Evolutionary conservation across 805 yeast species (phyloP), one percentile per base, ranked within the genome.

Genomic region (Candida endomychidarum): DNA sequence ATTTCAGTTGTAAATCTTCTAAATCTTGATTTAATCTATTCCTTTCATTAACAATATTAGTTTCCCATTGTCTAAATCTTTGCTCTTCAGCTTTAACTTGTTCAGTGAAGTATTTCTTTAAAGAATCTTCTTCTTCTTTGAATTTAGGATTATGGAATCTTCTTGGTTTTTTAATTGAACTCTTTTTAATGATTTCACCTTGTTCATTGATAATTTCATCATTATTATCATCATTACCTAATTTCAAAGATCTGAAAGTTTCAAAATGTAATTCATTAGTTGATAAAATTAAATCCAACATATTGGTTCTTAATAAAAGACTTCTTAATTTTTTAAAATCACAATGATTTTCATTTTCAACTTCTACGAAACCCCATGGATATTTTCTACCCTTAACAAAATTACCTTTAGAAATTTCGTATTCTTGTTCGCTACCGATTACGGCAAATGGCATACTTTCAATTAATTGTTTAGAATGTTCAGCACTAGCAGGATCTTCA

Each of bases 41-140:
- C 70, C 96, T 85, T 70, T 93, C 97, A 53, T 87, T 88, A 51
- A 89, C 93, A 53, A 93, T 87, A 60, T 93, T 91, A 54, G 89
- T 86, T 70, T 90, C 97, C 99, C 99, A 93, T 72, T 91, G 96
- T 73, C 95, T 86, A 66, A 93, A 93, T 60, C 99, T 79, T 57
- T 88, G 95, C 58, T 93, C 99, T 70, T 93, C 99, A 34, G 86
- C 86, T 70, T 91, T 90, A 45, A 93, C 74, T 71, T 93, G 97
- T 64, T 90, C 97, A 8, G 98, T 91, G 68, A 93, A 93, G 63
- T 86, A 86, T 67, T 86, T 84, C 77, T 93, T 88, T 59, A 93
- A 75, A 23, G 90, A 84, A 61, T 87, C 93, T 66, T 93, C 99
- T 63, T 91, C 98, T 65, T 93, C 97, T 64, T 89, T 84, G 72